Conservation (phyloP, 805 yeast genomes). For the Pichia ethanolica region DNA sequence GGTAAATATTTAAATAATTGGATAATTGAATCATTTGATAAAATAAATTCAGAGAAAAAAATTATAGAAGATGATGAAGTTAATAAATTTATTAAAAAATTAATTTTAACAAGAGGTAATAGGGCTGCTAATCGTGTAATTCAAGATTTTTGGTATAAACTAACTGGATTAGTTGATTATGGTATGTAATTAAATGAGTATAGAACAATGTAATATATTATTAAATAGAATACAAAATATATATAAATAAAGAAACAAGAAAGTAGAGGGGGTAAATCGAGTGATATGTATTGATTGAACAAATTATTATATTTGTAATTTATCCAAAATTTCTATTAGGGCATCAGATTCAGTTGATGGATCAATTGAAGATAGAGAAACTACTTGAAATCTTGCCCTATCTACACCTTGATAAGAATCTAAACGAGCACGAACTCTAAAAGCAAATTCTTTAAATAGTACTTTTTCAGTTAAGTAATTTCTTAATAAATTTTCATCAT, state of each 20-base stretch:
- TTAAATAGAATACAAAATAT: not conserved
- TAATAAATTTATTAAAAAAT: slow-evolving; percentile 44
- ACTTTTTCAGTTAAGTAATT: slow-evolving; percentile 23
- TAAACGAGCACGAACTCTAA: slow-evolving; percentile 74
- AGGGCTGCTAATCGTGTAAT: slow-evolving; percentile 50
- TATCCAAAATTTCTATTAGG: slow-evolving; percentile 40
- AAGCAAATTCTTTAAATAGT: slow-evolving; percentile 61
- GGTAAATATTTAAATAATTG: slow-evolving; percentile 39
- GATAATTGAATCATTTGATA: slow-evolving; percentile 30
- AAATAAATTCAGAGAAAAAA: slow-evolving; percentile 20
- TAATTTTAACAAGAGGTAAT: slow-evolving; percentile 58
- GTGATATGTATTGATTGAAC: too few species aligned
- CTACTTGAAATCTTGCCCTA: slow-evolving; percentile 67
- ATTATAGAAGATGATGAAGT: slow-evolving; percentile 23
- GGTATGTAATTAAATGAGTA: slow-evolving; percentile 3
- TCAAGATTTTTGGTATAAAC: slow-evolving; percentile 57
- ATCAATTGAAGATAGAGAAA: slow-evolving; percentile 45
- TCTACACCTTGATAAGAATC: slow-evolving; percentile 77
- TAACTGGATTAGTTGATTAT: slow-evolving; percentile 47
- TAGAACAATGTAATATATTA: not conserved
- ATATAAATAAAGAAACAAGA: not conserved
- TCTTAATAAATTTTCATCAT: slow-evolving; percentile 33
- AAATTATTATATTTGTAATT: slow-evolving; percentile 20
- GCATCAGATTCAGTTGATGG: slow-evolving; percentile 53
- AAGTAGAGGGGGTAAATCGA: too few species aligned